These are phyloP conservation scores for Eutrema japonicum DNA, from an alignment of 345 rosid genomes.

Conservation along the genomic window DNA sequence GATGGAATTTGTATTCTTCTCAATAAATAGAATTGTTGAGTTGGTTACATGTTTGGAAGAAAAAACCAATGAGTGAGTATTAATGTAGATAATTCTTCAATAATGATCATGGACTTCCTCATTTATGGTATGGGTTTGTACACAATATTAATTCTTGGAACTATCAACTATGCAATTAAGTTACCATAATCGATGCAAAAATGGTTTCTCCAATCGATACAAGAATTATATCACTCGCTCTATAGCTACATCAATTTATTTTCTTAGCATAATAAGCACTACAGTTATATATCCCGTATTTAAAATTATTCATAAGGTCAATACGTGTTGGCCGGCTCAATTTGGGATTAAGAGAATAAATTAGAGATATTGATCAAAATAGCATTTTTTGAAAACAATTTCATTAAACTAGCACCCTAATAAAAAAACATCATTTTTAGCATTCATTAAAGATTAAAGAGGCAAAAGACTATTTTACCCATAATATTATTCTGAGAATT, in stretches of 20 bases:
- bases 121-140: slow-evolving; percentile 4
- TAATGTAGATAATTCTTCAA: background rate
- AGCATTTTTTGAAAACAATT: too few relatives aligned
- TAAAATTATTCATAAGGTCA: too few relatives aligned
- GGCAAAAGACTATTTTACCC: too few relatives aligned
- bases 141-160: background rate
- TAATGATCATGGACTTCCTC: background rate
- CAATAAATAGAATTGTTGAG: slow-evolving; percentile 26
- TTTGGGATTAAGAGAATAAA: too few relatives aligned
- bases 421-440: too few relatives aligned
- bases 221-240: background rate
- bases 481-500: too few relatives aligned
- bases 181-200: background rate
- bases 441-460: too few relatives aligned
- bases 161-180: background rate
- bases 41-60: slow-evolving; percentile 31
- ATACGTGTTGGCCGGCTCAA: too few relatives aligned
- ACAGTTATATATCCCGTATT: too few relatives aligned
- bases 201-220: background rate
- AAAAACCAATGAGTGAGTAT: slow-evolving; percentile 16
- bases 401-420: too few relatives aligned
- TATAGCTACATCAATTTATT: background rate
- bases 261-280: too few relatives aligned
- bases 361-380: too few relatives aligned
- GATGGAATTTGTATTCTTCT: slow-evolving; percentile 10